Evolutionary conservation across 192 early-diverging fungal species (phyloP).

Genomic region (Mortierella alpina): DNA sequence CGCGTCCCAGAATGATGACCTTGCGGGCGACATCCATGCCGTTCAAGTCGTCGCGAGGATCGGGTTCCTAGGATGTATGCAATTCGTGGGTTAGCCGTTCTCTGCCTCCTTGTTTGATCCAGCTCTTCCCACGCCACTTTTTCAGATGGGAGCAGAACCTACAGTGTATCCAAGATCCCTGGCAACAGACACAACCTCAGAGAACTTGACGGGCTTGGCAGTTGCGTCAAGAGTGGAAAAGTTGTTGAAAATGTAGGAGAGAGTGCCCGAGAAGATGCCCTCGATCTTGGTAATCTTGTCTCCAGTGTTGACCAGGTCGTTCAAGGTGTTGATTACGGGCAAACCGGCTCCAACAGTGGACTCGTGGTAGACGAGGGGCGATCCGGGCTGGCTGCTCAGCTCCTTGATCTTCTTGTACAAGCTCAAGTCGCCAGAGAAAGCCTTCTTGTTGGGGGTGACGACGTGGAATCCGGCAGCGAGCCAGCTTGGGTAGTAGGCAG

Average conservation of each 20-base stretch:
- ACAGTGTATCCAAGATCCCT: slow-evolving; percentile 94
- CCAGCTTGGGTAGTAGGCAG: slow-evolving; percentile 86
- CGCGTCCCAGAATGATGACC: slow-evolving; percentile 88
- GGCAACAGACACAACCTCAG: slow-evolving; percentile 88
- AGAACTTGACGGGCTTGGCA: slow-evolving; percentile 76
- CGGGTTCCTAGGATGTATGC: slow-evolving; percentile 79
- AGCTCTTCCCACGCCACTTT: neutral
- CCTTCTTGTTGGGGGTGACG: slow-evolving; percentile 99
- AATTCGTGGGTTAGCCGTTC: neutral
- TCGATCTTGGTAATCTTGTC: slow-evolving; percentile 94
- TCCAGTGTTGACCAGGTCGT: slow-evolving; percentile 90
- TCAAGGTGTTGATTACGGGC: slow-evolving; percentile 92
- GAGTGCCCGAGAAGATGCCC: slow-evolving; percentile 97
- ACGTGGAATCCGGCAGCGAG: slow-evolving; percentile 82
- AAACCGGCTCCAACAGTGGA: slow-evolving; percentile 97
- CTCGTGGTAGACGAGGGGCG: slow-evolving; percentile 87
- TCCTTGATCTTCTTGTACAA: slow-evolving; percentile 82
- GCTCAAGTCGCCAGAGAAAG: slow-evolving; percentile 78
- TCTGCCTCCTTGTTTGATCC: neutral
- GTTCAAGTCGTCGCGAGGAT: slow-evolving; percentile 98
- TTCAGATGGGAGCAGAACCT: slow-evolving; percentile 8
- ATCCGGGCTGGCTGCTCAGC: slow-evolving; percentile 53
- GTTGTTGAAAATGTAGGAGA: slow-evolving; percentile 98
- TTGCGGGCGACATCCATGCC: slow-evolving; percentile 99
- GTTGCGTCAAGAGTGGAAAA: slow-evolving; percentile 76